phyloP scores from a whole-genome alignment of 305 asterid species.

The Lippia alba region DNA sequence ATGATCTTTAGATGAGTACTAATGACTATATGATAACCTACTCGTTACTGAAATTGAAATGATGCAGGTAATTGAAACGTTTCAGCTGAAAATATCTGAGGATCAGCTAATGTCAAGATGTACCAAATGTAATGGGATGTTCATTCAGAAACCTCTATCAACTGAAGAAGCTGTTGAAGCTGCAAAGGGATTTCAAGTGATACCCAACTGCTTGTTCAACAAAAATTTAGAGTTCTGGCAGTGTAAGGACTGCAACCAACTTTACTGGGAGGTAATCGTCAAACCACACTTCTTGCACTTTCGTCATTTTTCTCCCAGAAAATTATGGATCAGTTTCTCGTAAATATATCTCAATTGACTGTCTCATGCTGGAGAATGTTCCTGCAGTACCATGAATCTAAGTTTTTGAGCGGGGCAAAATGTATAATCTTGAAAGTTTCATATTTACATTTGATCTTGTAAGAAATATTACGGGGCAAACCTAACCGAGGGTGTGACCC shows the following conservation, averaged over 20 bases:
- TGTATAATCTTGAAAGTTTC: no score
- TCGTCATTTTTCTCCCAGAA: background rate
- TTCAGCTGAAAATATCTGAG: slow-evolving; percentile 75
- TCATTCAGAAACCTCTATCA: slow-evolving; percentile 88
- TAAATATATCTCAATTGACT: background rate
- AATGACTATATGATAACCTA: background rate
- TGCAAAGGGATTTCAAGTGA: slow-evolving; percentile 91
- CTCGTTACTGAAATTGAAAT: slow-evolving; percentile 29
- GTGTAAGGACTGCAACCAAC: slow-evolving; percentile 92
- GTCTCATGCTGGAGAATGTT: slow-evolving; percentile 13
- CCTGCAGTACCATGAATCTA: no score
- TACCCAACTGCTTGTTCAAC: slow-evolving; percentile 87
- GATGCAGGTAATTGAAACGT: slow-evolving; percentile 82
- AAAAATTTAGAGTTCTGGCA: slow-evolving; percentile 90
- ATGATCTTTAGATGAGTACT: background rate
- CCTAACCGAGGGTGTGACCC: no score
- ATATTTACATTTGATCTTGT: no score
- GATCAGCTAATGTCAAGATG: slow-evolving; percentile 89
- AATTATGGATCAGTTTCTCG: background rate
- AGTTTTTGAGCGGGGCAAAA: no score
- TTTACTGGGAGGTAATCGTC: slow-evolving; percentile 92
- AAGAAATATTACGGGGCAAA: no score
- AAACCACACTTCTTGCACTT: background rate
- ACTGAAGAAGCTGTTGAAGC: slow-evolving; percentile 95
- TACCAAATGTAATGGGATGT: slow-evolving; percentile 88